Base-by-base conservation (phyloP, 306 rosid genomes). In the Comarum palustre region DNA sequence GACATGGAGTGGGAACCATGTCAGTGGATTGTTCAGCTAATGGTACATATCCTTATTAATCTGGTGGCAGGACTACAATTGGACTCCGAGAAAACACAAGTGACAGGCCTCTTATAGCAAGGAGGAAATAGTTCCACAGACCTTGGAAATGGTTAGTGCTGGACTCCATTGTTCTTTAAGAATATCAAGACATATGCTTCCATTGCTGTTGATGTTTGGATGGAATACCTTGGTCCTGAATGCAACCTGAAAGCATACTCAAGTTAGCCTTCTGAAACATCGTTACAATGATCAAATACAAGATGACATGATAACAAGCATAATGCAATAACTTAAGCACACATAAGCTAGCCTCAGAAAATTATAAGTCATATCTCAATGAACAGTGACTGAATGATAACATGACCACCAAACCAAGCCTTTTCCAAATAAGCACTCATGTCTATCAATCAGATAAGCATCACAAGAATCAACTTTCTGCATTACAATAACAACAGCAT, bases 121-220 rank as follows among this genome's bases (percentile, higher is more conserved):
- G 65, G 39, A 54, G 67, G 39, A 51, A 66, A 58, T 39, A 17
- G 17, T 46, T 64, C 20, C 10, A 80, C 83, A 75, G 79, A 86
- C 97, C 97, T 90, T 92, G 57, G 96, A 90, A 81, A 92, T 86
- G 67, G 97, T 92, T 47, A 92, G 75, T 27, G 94, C 90, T 16
- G 92, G 97, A 82, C 92, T 90, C 97, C 97, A 92, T 57, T 92
- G 96, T 78, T 90, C 96, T 77, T 90, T 90, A 39, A 92, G 97
- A 81, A 90, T 90, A 82, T 92, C 96, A 73, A 92, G 85, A 73
- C 97, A 92, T 62, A 92, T 92, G 72, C 89, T 92, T 78, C 97
- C 97, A 31, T 89, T 90, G 76, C 94, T 90, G 62, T 90, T 92
- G 79, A 92, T 88, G 80, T 92, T 92, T 31, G 97, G 97, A 80